Conservation (phyloP, 2,329 filamentous ascomycete species). For the Thielaviopsis punctulata region DNA sequence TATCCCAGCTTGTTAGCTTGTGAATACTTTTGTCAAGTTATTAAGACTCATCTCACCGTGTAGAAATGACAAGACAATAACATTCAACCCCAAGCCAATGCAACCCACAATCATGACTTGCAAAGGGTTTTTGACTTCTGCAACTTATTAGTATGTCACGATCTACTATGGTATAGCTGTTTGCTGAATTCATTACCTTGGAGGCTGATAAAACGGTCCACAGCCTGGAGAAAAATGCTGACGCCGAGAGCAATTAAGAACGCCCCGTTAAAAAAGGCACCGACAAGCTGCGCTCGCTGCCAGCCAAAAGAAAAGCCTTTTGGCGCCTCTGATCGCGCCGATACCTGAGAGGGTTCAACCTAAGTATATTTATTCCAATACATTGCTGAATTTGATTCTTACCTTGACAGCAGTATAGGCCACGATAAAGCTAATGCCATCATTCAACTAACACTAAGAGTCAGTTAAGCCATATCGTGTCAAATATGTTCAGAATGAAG, state of each 20-base stretch:
- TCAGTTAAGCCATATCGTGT: no score
- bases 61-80: constrained; percentile 47
- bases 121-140: constrained; percentile 46
- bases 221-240: constrained; percentile 55
- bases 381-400: constrained; percentile 16
- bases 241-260: constrained; percentile 56
- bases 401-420: constrained; percentile 48
- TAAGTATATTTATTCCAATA: neutral
- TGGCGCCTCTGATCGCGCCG: constrained; percentile 36
- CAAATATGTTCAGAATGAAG: no score
- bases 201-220: constrained; percentile 49
- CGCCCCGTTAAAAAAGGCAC: constrained; percentile 66
- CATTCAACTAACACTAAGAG: constrained; percentile 57
- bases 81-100: constrained; percentile 47
- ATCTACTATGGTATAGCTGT: neutral
- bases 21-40: neutral
- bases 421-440: constrained; percentile 51
- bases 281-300: constrained; percentile 55
- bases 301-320: constrained; percentile 54
- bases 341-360: constrained; percentile 26
- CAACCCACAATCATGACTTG: constrained; percentile 53
- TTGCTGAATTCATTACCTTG: constrained; percentile 25
- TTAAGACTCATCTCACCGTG: constrained; percentile 32
- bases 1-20: no score
- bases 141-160: constrained; percentile 4